Base-by-base conservation (phyloP, 106 monocot species). In the Acorus gramineus region DNA sequence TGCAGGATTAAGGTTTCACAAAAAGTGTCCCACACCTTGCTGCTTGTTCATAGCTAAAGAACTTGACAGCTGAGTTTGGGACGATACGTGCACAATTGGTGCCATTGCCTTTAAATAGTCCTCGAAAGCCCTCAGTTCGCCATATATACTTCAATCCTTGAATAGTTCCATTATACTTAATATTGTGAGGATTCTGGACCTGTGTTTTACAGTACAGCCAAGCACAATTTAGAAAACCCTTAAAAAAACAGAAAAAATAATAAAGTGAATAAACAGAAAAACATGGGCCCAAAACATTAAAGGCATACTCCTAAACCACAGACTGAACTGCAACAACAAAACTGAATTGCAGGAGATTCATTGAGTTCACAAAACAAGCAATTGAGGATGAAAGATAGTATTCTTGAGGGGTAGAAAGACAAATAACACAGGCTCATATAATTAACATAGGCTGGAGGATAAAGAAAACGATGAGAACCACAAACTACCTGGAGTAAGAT, bases 41-140 rank as follows among this genome's bases (percentile, higher is more conserved):
- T 65, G 85, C 85, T 56, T 82, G 81, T 62, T 86, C 85, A 50
- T 86, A 86, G 45, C 85, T 86, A 44, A 82, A 86, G 63, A 86
- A 86, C 69, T 86, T 86, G 57, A 86, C 85, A 44, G 85, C 85
- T 53, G 85, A 86, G 71, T 86, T 86, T 55, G 85, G 85, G 13
- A 86, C 72, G 14, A 86, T 86, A 44, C 85, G 75, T 44, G 85
- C 85, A 73, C 85, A 86, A 43, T 86, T 86, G 6, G 85, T 86
- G 66, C 85, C 85, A 62, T 86, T 86, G 46, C 85, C 85, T 76
- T 86, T 86, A 46, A 86, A 86, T 14, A 86, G 69, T 63, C 85
- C 85, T 55, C 82, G 67, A 46, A 82, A 49, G 45, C 85, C 85
- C 70, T 86, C 85, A 55, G 85, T 67, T 69, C 75, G 72, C 85